Conservation (phyloP, 2,329 filamentous ascomycete species). For the Lasiodiplodia gonubiensis region DNA sequence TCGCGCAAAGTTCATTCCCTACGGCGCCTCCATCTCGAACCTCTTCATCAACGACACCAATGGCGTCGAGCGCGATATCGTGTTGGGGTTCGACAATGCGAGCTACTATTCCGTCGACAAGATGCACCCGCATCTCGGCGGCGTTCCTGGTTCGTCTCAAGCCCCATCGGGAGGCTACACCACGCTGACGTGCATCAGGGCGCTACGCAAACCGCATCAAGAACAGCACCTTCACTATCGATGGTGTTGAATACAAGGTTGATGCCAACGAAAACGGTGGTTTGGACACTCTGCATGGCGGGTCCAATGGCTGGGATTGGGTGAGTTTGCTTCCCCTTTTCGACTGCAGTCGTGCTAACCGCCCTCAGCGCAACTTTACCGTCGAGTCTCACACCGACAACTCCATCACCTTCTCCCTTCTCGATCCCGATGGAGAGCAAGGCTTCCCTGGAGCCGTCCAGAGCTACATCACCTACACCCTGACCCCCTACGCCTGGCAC, state of each 20-base stretch:
- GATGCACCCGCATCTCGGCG: slow-evolving; percentile 73
- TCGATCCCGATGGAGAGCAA: slow-evolving; percentile 73
- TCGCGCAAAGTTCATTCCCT: slow-evolving; percentile 72
- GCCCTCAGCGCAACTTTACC: slow-evolving; percentile 69
- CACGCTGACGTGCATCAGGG: slow-evolving; percentile 33
- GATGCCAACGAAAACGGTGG: slow-evolving; percentile 63
- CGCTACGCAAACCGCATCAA: slow-evolving; percentile 83
- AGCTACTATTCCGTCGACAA: slow-evolving; percentile 69
- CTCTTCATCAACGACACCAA: slow-evolving; percentile 72
- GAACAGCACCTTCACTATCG: slow-evolving; percentile 74
- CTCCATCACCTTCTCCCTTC: slow-evolving; percentile 76
- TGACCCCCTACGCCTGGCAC: slow-evolving; percentile 71
- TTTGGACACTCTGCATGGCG: slow-evolving; percentile 71
- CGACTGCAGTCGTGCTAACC: slow-evolving; percentile 22
- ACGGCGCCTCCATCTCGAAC: slow-evolving; percentile 75
- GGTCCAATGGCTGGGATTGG: slow-evolving; percentile 74
- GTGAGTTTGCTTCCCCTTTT: slow-evolving; percentile 33
- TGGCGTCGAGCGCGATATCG: slow-evolving; percentile 71
- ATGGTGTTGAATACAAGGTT: slow-evolving; percentile 65
- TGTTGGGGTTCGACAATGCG: slow-evolving; percentile 78
- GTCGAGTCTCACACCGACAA: slow-evolving; percentile 69
- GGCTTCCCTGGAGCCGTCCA: slow-evolving; percentile 81
- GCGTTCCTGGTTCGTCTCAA: slow-evolving; percentile 63
- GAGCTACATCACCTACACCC: slow-evolving; percentile 74
- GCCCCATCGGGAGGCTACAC: background rate